Conservation (phyloP, 805 yeast genomes). For the Pichia heedii region DNA sequence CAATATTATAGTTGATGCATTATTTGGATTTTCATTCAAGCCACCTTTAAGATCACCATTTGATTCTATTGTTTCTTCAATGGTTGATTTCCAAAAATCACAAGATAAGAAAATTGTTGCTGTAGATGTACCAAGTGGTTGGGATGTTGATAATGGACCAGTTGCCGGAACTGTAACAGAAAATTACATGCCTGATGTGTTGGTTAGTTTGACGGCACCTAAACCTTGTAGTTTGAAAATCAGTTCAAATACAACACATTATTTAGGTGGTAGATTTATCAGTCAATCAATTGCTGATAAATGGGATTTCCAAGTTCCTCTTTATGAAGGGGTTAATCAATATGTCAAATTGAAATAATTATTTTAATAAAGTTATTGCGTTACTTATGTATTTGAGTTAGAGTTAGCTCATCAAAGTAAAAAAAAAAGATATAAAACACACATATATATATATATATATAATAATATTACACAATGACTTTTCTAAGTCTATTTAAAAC, state of each 20-base stretch:
- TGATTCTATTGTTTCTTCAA: conserved; percentile 34
- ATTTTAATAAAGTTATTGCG: too few species aligned
- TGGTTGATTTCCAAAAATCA: conserved; percentile 25
- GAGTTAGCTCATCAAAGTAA: too few species aligned
- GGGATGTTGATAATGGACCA: conserved; percentile 94
- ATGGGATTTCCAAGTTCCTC: conserved; percentile 61
- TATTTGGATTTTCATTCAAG: conserved; percentile 89
- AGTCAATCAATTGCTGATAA: conserved; percentile 55
- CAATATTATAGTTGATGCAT: conserved; percentile 60
- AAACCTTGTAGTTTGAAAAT: conserved; percentile 68
- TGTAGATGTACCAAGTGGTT: conserved; percentile 91
- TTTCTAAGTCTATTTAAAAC: too few species aligned
- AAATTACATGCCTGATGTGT: conserved; percentile 45
- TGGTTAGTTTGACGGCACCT: conserved; percentile 88
- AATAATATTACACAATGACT: too few species aligned
- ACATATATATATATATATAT: neutral
- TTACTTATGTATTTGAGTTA: too few species aligned
- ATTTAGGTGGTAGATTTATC: conserved; percentile 86
- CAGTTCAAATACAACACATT: conserved; percentile 43
- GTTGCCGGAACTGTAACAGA: conserved; percentile 24
- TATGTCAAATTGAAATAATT: conserved; percentile 28
- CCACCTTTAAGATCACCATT: conserved; percentile 85
- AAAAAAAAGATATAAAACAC: too few species aligned
- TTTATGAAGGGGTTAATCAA: conserved; percentile 51
- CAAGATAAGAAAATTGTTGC: conserved; percentile 52